Base-by-base conservation (phyloP, 805 yeast genomes). In the Ogataea degrootiae region DNA sequence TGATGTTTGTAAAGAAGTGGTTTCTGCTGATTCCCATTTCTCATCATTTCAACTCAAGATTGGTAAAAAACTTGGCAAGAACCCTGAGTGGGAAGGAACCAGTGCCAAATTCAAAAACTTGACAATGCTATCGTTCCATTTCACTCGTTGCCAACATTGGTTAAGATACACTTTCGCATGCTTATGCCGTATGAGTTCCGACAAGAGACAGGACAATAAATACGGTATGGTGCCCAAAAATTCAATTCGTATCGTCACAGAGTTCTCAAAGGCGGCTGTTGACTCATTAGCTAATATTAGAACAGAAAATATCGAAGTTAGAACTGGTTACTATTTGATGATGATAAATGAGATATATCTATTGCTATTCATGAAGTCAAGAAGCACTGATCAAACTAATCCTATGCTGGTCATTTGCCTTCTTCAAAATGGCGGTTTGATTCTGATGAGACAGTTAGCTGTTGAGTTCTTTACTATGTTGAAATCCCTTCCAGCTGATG, bases 51-150 rank as follows among this genome's bases (percentile, higher is more conserved):
- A 74, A 40, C 68, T 80, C 8, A 72, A 70, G 48, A 63, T 73
- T 0, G 69, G 68, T 2, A 73, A 75, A 23, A 80, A 80, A 0
- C 52, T 59, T 5, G 67, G 42, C 54, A 70, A 36, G 58, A 60
- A 23, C 50, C 61, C 42, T 60, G 68, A 46, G 63, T 59, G 70
- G 48, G 74, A 73, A 34, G 74, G 73, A 37, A 75, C 79, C 0
- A 72, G 80, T 37, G 77, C 85, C 0, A 82, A 80, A 54, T 80
- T 71, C 65, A 85, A 85, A 52, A 86, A 85, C 56, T 67, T 84
- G 0, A 64, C 78, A 2, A 80, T 82, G 51, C 60, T 82, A 11
- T 72, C 89, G 45, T 72, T 71, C 50, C 70, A 82, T 36, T 62
- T 71, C 33, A 70, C 74, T 43, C 70, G 77, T 33, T 62, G 80